Evolutionary conservation across 2,329 filamentous ascomycete genomes (phyloP), one percentile per base, ranked within the genome.

Genomic region (Colletotrichum neosansevieriae): DNA sequence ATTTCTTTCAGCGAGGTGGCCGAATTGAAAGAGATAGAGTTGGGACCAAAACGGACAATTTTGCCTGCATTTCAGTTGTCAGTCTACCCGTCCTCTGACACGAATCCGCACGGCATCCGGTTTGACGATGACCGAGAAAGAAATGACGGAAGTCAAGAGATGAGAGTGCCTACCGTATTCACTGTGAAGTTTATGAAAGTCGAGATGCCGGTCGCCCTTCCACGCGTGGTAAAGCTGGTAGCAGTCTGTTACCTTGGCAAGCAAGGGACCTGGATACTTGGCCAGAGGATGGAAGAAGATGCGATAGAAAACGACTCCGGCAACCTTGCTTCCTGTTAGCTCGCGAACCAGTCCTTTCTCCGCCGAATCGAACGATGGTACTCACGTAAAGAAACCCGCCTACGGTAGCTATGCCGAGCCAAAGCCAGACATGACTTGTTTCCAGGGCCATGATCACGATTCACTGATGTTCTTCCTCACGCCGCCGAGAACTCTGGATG

Each of bases 21-120:
- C 62, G 89, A 90, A 83, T 96, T 95, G 81, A 97, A 88, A 1
- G 90, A 93, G 47, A 97, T 81, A 69, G 88, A 88, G 78, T 94
- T 93, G 50, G 93, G 93, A 0, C 91, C 92, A 72, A 91, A 92
- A 32, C 93, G 91, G n/a, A 95, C 91, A 58, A 89, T 78, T n/a
- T 83, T 81, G 73, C 88, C 87, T 89, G 51, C 15, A 12, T 17
- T 10, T 2, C 53, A 54, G 1, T 29, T 9, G 32, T 69, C 47
- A 72, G 64, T 12, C 24, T n/a, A 29, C 29, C 7, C 3, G 3
- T 61, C 40, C 38, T 21, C 7, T 42, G n/a, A 13, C 29, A 2
- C 29, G 6, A 9, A 6, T 29, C 29, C 29, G 29, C 29, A 29
- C 1, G 29, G 29, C 29, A 7, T 29, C 29, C 6, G 6, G 29